phyloP scores from a whole-genome alignment of 495 filamentous ascomycete genomes.

The Penicillium dipodomyicola region DNA sequence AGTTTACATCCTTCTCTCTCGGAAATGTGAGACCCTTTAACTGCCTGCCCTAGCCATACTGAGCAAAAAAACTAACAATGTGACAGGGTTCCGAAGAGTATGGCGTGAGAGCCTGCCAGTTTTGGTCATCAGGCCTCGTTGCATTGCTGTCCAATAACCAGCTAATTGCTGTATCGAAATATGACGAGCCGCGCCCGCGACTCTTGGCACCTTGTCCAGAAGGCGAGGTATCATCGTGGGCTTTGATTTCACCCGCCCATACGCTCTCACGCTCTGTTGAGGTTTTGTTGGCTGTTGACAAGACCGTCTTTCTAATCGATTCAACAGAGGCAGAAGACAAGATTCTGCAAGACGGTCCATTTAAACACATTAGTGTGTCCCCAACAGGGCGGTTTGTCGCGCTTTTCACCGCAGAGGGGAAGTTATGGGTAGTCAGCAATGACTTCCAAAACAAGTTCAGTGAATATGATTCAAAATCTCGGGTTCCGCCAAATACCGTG shows the following conservation, averaged over 20 bases:
- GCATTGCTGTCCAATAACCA: slow-evolving; percentile 89
- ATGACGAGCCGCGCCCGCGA: slow-evolving; percentile 87
- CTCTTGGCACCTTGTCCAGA: slow-evolving; percentile 74
- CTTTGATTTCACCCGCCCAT: slow-evolving; percentile 81
- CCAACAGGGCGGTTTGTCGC: slow-evolving; percentile 86
- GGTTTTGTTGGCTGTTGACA: slow-evolving; percentile 79
- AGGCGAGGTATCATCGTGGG: slow-evolving; percentile 82
- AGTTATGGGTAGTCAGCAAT: slow-evolving; percentile 87
- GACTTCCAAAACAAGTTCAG: slow-evolving; percentile 90
- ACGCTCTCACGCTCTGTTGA: slow-evolving; percentile 95
- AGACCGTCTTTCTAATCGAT: slow-evolving; percentile 84
- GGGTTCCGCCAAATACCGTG: slow-evolving; percentile 80
- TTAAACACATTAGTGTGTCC: slow-evolving; percentile 83
- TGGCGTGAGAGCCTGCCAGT: slow-evolving; percentile 82
- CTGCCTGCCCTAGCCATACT: not conserved
- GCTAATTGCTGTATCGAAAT: slow-evolving; percentile 80
- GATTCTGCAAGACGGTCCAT: slow-evolving; percentile 85
- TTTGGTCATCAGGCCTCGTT: slow-evolving; percentile 89
- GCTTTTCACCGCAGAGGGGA: slow-evolving; percentile 80
- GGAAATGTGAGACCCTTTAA: slow-evolving; percentile 60
- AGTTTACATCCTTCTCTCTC: slow-evolving; percentile 94
- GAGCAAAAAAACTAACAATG: slow-evolving; percentile 17
- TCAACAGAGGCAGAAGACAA: slow-evolving; percentile 87
- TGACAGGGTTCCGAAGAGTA: slow-evolving; percentile 74
- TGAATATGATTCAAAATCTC: slow-evolving; percentile 85